Evolutionary conservation across 2,329 filamentous ascomycete genomes (phyloP).

Genomic region (Ilyonectria robusta): DNA sequence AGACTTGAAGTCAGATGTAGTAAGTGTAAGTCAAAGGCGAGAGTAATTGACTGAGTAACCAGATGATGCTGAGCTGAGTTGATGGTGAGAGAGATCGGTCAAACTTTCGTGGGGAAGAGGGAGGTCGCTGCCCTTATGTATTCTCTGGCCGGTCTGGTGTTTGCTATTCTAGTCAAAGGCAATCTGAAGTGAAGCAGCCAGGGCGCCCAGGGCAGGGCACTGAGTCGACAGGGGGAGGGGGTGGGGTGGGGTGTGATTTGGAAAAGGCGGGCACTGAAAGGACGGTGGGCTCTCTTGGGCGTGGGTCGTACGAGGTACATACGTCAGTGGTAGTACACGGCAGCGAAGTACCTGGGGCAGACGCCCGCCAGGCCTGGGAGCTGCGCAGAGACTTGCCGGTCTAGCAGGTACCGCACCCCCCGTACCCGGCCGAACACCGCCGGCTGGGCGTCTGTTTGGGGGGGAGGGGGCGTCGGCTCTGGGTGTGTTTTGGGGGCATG

Average conservation of each 20-base stretch:
- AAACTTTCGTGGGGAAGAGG: slow-evolving; percentile 42
- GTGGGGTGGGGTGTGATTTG: slow-evolving; percentile 3
- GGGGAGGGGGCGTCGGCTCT: not conserved
- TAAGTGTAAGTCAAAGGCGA: slow-evolving; percentile 32
- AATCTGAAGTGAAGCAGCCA: slow-evolving; percentile 52
- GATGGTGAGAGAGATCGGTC: slow-evolving; percentile 41
- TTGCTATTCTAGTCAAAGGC: slow-evolving; percentile 50
- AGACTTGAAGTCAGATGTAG: slow-evolving; percentile 29
- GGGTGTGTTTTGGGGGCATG: not conserved
- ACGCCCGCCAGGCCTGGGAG: not conserved
- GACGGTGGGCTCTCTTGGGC: slow-evolving; percentile 28
- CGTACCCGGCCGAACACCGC: slow-evolving; percentile 23
- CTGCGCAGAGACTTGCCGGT: not conserved
- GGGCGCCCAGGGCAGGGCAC: slow-evolving; percentile 48
- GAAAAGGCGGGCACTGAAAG: slow-evolving; percentile 34
- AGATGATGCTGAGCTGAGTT: slow-evolving; percentile 41
- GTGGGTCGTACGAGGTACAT: slow-evolving; percentile 47
- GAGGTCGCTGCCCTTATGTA: slow-evolving; percentile 51
- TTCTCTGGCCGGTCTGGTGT: slow-evolving; percentile 47
- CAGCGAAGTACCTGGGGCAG: slow-evolving; percentile 44
- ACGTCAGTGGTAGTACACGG: slow-evolving; percentile 48
- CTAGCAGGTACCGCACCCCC: slow-evolving; percentile 1
- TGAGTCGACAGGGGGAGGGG: slow-evolving; percentile 40
- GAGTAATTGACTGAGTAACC: slow-evolving; percentile 34
- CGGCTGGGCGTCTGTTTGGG: slow-evolving; percentile 12